A percentile compares a stretch with the other conserved stretches of the same genome.
These are phyloP conservation scores for Aegilops longissima DNA, from an alignment of 176 grass and related monocot genomes.

Conservation along the genomic window DNA sequence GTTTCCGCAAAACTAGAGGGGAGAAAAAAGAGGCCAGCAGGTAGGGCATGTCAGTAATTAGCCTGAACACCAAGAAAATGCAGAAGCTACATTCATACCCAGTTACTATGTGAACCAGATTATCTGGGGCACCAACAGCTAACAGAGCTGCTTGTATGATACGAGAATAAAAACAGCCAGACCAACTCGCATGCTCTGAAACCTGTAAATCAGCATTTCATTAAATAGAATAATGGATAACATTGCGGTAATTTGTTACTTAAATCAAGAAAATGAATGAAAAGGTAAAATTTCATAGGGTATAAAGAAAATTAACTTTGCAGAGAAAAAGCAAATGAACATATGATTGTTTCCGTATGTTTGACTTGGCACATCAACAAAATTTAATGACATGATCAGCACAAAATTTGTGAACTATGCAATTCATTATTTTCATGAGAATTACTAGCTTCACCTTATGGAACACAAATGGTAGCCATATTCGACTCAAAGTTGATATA, in stretches of 20 bases:
- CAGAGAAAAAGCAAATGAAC: neutral
- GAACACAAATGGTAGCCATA: neutral
- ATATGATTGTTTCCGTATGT: neutral
- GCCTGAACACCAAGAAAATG: slow-evolving; percentile 16
- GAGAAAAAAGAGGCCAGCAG: slow-evolving; percentile 1
- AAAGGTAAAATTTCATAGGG: neutral
- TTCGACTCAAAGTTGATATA: neutral
- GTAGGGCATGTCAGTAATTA: neutral
- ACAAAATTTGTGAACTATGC: neutral
- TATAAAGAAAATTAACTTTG: neutral
- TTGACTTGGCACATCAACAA: neutral
- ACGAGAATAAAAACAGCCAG: slow-evolving; percentile 91
- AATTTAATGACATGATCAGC: neutral
- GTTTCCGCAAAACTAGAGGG: slow-evolving; percentile 81
- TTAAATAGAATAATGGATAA: slow-evolving; percentile 18
- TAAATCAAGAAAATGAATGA: slow-evolving; percentile 11
- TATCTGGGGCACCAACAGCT: slow-evolving; percentile 92
- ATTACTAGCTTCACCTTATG: neutral
- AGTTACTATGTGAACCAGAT: slow-evolving; percentile 93
- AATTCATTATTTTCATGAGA: neutral
- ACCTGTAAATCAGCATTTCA: slow-evolving; percentile 45
- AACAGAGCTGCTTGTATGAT: slow-evolving; percentile 98
- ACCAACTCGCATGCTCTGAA: slow-evolving; percentile 98
- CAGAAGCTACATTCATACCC: slow-evolving; percentile 51
- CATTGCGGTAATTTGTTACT: neutral